Evolutionary conservation across 306 rosid species (phyloP).

Genomic region (Prunus mira): DNA sequence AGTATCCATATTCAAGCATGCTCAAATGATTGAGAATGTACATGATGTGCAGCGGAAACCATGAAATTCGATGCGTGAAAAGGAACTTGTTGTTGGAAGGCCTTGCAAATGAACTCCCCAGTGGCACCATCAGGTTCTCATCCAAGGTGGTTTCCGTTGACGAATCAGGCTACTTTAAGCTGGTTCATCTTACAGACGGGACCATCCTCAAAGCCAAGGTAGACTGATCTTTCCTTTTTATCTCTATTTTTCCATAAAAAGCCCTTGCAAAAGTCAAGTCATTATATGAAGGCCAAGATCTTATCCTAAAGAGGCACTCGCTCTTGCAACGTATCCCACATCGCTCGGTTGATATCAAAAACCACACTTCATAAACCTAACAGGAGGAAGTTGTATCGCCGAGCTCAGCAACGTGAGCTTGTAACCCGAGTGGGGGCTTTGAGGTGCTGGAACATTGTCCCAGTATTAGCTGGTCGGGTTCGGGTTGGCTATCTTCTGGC

Average conservation of each 20-base stretch:
- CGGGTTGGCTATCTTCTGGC: too few species aligned
- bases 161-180: conserved; percentile 51
- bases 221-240: neutral
- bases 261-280: too few species aligned
- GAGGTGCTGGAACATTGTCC: too few species aligned
- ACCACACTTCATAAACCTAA: too few species aligned
- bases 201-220: conserved; percentile 59
- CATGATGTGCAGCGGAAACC: conserved; percentile 19
- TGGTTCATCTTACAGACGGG: conserved; percentile 69
- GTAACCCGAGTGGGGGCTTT: too few species aligned
- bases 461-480: too few species aligned
- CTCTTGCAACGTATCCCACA: neutral
- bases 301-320: too few species aligned
- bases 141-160: conserved; percentile 74
- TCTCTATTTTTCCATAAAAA: neutral
- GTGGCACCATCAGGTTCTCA: conserved; percentile 55
- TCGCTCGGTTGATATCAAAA: too few species aligned
- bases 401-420: too few species aligned
- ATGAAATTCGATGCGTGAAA: conserved; percentile 53
- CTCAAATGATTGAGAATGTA: neutral
- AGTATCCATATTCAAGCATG: neutral
- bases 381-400: too few species aligned
- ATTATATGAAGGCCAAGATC: too few species aligned
- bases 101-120: conserved; percentile 64
- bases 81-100: conserved; percentile 54